phyloP scores from a whole-genome alignment of 2,329 filamentous ascomycete species.

The Tolypocladium tropicale region DNA sequence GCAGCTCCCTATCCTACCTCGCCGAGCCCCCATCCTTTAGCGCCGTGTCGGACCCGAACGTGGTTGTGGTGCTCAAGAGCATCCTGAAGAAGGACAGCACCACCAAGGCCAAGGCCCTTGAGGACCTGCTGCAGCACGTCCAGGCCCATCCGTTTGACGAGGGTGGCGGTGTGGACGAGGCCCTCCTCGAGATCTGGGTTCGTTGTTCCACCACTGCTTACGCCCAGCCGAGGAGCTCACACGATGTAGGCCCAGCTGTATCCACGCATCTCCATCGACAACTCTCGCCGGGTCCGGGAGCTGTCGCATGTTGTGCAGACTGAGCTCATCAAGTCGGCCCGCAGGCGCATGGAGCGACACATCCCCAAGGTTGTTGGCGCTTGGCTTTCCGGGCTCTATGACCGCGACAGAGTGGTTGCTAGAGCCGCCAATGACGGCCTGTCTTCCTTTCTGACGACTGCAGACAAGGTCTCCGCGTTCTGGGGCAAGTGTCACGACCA shows the following conservation, averaged over 20 bases:
- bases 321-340: slow-evolving; percentile 49
- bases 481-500: slow-evolving; percentile 73
- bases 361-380: slow-evolving; percentile 69
- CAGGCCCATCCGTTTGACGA: slow-evolving; percentile 40
- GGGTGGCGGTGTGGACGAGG: slow-evolving; percentile 61
- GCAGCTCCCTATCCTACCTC: slow-evolving; percentile 67
- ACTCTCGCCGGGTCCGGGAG: slow-evolving; percentile 77
- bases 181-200: slow-evolving; percentile 83
- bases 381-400: slow-evolving; percentile 88
- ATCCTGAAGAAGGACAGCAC: slow-evolving; percentile 85
- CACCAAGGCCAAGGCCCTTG: slow-evolving; percentile 82
- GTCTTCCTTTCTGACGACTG: slow-evolving; percentile 62
- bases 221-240: background rate
- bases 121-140: slow-evolving; percentile 65
- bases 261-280: slow-evolving; percentile 82
- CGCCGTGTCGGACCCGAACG: slow-evolving; percentile 65
- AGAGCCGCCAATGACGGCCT: slow-evolving; percentile 71
- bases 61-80: slow-evolving; percentile 88
- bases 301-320: slow-evolving; percentile 67
- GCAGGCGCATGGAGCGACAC: slow-evolving; percentile 75
- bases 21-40: slow-evolving; percentile 75
- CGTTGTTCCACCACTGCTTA: slow-evolving; percentile 3
- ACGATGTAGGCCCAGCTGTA: slow-evolving; percentile 64
- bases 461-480: slow-evolving; percentile 68
- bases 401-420: slow-evolving; percentile 68